Base-by-base conservation (phyloP, 2,329 filamentous ascomycete genomes). In the Colletotrichum melonis region DNA sequence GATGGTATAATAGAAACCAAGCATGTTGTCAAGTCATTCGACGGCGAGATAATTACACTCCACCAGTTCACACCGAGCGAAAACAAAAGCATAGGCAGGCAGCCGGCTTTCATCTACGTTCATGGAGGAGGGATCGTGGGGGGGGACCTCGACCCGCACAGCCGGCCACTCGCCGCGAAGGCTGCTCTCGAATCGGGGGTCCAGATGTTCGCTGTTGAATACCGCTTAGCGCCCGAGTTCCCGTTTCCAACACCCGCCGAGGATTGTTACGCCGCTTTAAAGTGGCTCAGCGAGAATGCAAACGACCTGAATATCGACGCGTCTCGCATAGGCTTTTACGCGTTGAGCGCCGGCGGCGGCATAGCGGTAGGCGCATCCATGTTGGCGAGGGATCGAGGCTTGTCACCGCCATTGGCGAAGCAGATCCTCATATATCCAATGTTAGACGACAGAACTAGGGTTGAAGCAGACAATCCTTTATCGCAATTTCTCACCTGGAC, bases 111-210 rank as follows among this genome's bases (percentile, higher is more conserved):
- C n/a, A 62, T 83, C n/a, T 81, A 85, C 72, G 72, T 82, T 49
- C 85, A 87, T 70, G 84, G 84, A n/a, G 85, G 86, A 19, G 85
- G 84, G 24, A 82, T 83, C 59, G 79, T 86, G 16, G 72, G 76
- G 1, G 78, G 83, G 1, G 76, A 73, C 12, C 77, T 82, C 22
- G 76, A 80, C 3, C 55, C 80, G 2, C 78, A 77, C 55, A 70
- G 62, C 55, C 55, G 71, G 2, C 71, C 68, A 6, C 46, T 71
- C 2, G 60, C 60, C 14, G 71, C 71, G 3, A 46, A 12, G 5
- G 57, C 59, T 35, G 76, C 75, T 1, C 57, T 72, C 1, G 24
- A 77, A 3, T 78, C 80, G 3, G 80, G 81, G 0, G 78, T 85
- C 4, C 80, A 79, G 5, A 77, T 84, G 49, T 79, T 84, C 55